Conservation (phyloP, 345 rosid genomes). For the Corchorus capsularis region DNA sequence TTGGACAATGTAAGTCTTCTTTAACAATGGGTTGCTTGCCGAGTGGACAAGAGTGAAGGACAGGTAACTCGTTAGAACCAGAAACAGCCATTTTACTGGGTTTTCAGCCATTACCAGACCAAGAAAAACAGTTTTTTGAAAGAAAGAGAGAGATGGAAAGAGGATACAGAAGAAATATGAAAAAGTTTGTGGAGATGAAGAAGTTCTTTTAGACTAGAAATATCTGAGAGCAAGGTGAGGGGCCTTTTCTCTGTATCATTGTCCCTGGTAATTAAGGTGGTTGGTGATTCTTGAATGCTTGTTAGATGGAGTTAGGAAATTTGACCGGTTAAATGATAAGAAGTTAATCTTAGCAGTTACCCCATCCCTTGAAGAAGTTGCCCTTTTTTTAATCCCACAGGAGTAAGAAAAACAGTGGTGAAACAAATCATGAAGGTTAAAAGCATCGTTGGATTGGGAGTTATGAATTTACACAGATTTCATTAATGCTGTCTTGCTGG, state of each 20-base stretch:
- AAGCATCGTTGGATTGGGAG: not conserved
- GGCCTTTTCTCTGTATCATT: slow-evolving; percentile 12
- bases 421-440: not conserved
- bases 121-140: not conserved
- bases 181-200: slow-evolving; percentile 10
- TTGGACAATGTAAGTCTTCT: slow-evolving; percentile 75
- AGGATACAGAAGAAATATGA: not conserved
- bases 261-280: slow-evolving; percentile 33
- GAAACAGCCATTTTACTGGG: slow-evolving; percentile 42
- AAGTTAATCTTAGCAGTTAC: too few species aligned
- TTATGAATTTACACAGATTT: not conserved
- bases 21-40: slow-evolving; percentile 26
- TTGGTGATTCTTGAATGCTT: slow-evolving; percentile 45
- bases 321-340: slow-evolving; percentile 18
- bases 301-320: slow-evolving; percentile 15
- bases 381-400: not conserved
- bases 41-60: slow-evolving; percentile 36
- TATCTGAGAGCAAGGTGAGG: slow-evolving; percentile 8
- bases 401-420: slow-evolving; percentile 6
- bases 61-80: slow-evolving; percentile 34
- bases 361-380: too few species aligned
- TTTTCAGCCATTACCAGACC: slow-evolving; percentile 44
- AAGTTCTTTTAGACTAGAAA: slow-evolving; percentile 23
- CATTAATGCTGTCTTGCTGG: slow-evolving; percentile 1
- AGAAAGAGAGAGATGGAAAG: not conserved